Evolutionary conservation across 768 basidiomycete species (phyloP).

Genomic region (Lepiota brunneoincarnata): DNA sequence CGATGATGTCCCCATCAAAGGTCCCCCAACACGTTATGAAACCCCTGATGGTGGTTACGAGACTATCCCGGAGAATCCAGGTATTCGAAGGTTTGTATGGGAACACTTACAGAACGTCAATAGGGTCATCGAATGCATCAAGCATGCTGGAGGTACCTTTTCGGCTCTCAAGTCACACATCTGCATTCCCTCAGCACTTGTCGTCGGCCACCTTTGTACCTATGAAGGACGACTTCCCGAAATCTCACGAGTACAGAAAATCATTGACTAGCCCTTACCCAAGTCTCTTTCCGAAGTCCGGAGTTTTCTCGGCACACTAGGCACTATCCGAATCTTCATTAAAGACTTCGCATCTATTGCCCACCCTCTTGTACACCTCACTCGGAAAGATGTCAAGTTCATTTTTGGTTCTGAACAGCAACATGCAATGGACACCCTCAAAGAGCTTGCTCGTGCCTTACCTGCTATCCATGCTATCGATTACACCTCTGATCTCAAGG

Average conservation of each 20-base stretch:
- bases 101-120: no score
- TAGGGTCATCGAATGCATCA: no score
- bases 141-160: no score
- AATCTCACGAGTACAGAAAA: no score
- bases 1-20: conserved; percentile 23
- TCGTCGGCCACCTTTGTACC: no score
- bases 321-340: conserved; percentile 26
- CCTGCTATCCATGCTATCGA: conserved; percentile 16
- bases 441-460: background rate
- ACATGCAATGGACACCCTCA: conserved; percentile 8
- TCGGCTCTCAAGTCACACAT: no score
- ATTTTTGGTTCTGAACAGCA: background rate
- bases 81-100: no score
- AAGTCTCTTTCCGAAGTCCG: conserved; percentile 17
- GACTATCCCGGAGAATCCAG: conserved; percentile 28
- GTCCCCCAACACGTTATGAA: conserved; percentile 21
- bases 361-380: conserved; percentile 22
- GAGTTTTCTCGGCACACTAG: conserved; percentile 27
- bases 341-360: conserved; percentile 21
- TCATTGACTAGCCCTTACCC: conserved; percentile 29
- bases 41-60: conserved; percentile 22
- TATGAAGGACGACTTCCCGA: no score
- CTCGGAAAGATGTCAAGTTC: conserved; percentile 24
- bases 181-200: no score
- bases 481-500: conserved; percentile 13